phyloP scores from a whole-genome alignment of 768 basidiomycete genomes.

The Calocybe gangraenosa region DNA sequence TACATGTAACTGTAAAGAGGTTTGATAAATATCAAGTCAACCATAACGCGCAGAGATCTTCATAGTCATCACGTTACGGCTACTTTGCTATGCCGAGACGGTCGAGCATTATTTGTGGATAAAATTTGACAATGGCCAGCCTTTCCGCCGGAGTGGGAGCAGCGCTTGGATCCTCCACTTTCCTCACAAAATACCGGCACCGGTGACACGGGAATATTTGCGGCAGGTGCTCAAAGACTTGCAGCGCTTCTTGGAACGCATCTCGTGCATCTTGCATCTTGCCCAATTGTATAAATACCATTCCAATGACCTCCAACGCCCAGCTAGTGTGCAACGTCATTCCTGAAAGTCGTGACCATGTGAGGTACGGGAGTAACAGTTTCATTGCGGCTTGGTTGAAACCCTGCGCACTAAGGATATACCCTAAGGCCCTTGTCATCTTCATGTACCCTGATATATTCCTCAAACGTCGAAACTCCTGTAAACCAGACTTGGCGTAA shows the following conservation, averaged over 20 bases:
- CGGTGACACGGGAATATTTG: not conserved
- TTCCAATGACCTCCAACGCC: conserved; percentile 2
- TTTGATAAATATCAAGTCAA: too few relatives aligned
- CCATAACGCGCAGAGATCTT: too few relatives aligned
- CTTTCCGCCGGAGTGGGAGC: too few relatives aligned
- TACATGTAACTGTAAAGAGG: too few relatives aligned
- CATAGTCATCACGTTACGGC: too few relatives aligned
- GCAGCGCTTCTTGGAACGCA: conserved; percentile 1
- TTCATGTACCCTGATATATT: not conserved
- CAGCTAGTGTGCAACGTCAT: not conserved
- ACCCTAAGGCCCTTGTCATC: not conserved
- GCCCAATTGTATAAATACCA: not conserved
- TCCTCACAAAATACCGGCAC: not conserved
- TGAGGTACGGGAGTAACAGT: not conserved
- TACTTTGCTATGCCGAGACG: too few relatives aligned
- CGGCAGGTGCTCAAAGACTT: not conserved
- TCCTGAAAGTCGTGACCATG: not conserved
- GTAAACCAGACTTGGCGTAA: not conserved
- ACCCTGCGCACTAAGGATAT: not conserved
- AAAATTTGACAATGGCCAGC: too few relatives aligned
- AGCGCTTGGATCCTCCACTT: too few relatives aligned
- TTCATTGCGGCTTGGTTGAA: not conserved
- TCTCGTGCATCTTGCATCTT: not conserved
- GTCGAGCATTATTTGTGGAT: too few relatives aligned
- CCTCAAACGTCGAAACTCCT: not conserved